A percentile compares a stretch with the other conserved stretches of the same genome.
Evolutionary conservation across 192 early-diverging fungal species (phyloP).

Genomic region (Backusella psychrophila): DNA sequence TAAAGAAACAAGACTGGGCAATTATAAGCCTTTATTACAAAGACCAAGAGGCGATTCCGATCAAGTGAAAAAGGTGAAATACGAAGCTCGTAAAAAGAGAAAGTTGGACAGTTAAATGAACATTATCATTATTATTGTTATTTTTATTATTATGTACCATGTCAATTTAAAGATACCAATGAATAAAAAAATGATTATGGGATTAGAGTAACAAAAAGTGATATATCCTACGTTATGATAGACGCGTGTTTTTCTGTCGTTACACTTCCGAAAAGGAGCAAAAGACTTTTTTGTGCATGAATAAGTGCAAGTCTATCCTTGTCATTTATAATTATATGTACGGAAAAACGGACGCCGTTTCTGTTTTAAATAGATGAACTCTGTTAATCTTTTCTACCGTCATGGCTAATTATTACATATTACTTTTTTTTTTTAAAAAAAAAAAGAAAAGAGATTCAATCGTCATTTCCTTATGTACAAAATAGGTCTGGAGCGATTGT

Average conservation of each 20-base stretch:
- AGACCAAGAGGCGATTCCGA: slow-evolving; percentile 37
- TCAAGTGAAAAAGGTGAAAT: slow-evolving; percentile 36
- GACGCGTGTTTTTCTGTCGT: not conserved
- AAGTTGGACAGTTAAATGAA: not conserved
- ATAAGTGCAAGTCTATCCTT: not conserved
- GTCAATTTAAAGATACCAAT: not conserved
- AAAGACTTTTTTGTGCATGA: not conserved
- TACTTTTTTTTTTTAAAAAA: no score
- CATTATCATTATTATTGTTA: no score
- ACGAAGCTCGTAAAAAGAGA: slow-evolving; percentile 22
- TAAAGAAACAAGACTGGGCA: slow-evolving; percentile 13
- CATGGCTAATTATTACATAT: not conserved
- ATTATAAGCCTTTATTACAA: slow-evolving; percentile 20
- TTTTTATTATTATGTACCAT: not conserved
- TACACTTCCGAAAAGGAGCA: not conserved
- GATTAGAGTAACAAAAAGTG: not conserved
- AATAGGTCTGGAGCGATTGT: not conserved
- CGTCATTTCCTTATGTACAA: not conserved
- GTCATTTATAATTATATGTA: not conserved
- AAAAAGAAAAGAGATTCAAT: no score
- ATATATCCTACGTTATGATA: not conserved
- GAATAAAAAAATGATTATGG: not conserved
- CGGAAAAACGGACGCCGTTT: not conserved
- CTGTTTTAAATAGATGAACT: not conserved
- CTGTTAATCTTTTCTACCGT: not conserved